phyloP scores from a whole-genome alignment of 83 land plant species.

The Picea abies region DNA sequence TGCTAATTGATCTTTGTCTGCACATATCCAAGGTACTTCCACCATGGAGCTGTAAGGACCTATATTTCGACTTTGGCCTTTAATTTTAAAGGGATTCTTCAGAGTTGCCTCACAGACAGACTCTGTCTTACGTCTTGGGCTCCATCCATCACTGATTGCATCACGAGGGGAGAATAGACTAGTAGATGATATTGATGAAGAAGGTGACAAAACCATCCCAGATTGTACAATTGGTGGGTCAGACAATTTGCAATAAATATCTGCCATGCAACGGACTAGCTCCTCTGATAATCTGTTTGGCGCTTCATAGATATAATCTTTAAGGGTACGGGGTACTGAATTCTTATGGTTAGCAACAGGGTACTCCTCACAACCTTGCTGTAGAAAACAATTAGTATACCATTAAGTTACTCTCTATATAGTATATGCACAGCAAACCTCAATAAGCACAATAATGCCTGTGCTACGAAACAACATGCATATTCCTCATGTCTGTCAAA shows the following conservation, averaged over 20 bases:
- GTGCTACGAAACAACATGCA: neutral
- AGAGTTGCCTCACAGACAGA: constrained; percentile 15
- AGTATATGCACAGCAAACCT: neutral
- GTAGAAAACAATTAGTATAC: constrained; percentile 5
- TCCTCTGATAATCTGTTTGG: constrained; percentile 82
- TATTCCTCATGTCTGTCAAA: neutral
- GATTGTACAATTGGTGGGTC: constrained; percentile 30
- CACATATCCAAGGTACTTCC: constrained; percentile 70
- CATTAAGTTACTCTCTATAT: neutral
- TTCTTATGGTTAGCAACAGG: constrained; percentile 12
- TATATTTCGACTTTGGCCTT: constrained; percentile 20
- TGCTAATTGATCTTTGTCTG: constrained; percentile 49
- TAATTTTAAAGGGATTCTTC: constrained; percentile 29
- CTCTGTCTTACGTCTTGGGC: constrained; percentile 24
- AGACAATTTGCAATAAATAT: constrained; percentile 64
- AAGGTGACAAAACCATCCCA: constrained; percentile 36
- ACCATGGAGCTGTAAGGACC: constrained; percentile 37
- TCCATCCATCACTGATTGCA: constrained; percentile 28
- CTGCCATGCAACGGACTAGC: constrained; percentile 79
- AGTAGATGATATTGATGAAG: constrained; percentile 50
- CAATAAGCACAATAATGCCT: neutral
- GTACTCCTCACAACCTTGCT: constrained; percentile 10
- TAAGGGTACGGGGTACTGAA: constrained; percentile 38
- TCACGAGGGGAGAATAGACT: constrained; percentile 31
- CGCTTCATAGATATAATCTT: constrained; percentile 61